phyloP scores from a whole-genome alignment of 225 moss, liverwort and hornwort genomes.

The Polytrichum commune region DNA sequence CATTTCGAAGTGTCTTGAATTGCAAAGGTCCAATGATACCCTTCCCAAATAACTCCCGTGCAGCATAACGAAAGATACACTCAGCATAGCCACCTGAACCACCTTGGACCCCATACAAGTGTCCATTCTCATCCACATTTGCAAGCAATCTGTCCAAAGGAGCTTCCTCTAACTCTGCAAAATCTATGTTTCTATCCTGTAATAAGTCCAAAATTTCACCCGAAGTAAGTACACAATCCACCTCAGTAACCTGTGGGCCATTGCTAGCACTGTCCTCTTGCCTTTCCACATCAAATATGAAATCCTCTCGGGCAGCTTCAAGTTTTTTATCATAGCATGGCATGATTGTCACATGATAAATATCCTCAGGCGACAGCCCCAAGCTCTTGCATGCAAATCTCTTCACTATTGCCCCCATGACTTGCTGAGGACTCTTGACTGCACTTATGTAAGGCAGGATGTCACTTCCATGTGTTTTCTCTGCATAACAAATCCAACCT shows the following conservation, averaged over 20 bases:
- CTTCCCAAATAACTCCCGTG: conserved; percentile 63
- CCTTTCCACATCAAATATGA: conserved; percentile 73
- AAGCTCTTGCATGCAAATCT: conserved; percentile 51
- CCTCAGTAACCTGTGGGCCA: conserved; percentile 58
- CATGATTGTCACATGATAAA: conserved; percentile 93
- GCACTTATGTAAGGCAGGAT: conserved; percentile 87
- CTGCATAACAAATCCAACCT: conserved; percentile 98
- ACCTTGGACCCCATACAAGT: conserved; percentile 82
- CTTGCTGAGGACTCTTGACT: conserved; percentile 97
- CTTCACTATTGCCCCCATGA: conserved; percentile 91
- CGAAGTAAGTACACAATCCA: conserved; percentile 94
- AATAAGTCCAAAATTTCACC: conserved; percentile 82
- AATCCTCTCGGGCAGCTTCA: conserved; percentile 96
- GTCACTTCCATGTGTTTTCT: conserved; percentile 88
- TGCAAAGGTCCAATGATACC: conserved; percentile 64
- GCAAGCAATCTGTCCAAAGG: conserved; percentile 76
- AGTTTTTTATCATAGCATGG: conserved; percentile 99
- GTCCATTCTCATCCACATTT: conserved; percentile 78
- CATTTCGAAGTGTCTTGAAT: conserved; percentile 75
- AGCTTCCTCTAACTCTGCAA: conserved; percentile 59
- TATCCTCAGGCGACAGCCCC: conserved; percentile 68
- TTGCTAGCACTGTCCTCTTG: conserved; percentile 15
- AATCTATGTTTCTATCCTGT: conserved; percentile 52
- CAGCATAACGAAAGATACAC: conserved; percentile 71
- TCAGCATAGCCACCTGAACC: conserved; percentile 96